Evolutionary conservation across 495 filamentous ascomycete genomes (phyloP).

Genomic region (Elasticomyces elasticus): DNA sequence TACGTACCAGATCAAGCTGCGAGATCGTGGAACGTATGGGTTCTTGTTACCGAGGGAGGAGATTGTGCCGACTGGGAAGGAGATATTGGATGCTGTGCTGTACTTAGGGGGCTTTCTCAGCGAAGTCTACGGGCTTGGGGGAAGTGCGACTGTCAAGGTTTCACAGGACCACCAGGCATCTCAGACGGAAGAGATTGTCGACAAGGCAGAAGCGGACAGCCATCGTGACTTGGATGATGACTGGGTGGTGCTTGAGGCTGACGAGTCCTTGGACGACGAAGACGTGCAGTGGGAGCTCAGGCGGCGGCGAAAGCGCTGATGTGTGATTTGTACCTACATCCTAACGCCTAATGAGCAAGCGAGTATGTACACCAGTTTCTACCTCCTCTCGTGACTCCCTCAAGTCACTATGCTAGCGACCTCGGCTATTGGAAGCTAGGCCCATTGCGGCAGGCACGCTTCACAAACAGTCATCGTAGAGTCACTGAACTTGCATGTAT

Average conservation of each 20-base stretch:
- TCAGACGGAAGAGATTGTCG: not conserved
- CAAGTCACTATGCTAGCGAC: no score
- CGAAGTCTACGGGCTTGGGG: not conserved
- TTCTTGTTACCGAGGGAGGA: conserved; percentile 81
- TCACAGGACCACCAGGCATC: not conserved
- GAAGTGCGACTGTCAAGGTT: not conserved
- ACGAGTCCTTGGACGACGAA: not conserved
- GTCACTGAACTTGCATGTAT: no score
- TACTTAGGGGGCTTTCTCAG: conserved; percentile 49
- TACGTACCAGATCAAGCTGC: conserved; percentile 87
- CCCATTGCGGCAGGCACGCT: no score
- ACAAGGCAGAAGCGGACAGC: not conserved
- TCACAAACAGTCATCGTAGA: no score
- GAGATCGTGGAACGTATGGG: conserved; percentile 90
- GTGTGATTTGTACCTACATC: no score
- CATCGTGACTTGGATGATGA: not conserved
- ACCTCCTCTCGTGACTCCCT: no score
- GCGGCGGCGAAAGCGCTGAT: not conserved
- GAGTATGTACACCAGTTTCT: no score
- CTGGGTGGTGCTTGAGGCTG: not conserved
- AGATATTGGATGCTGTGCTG: conserved; percentile 69
- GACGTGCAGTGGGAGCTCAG: conserved; percentile 10
- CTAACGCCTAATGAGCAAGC: no score
- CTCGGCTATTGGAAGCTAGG: no score
- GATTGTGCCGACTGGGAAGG: conserved; percentile 82